Evolutionary conservation across 2,329 filamentous ascomycete species (phyloP), one percentile per base, ranked within the genome.

Genomic region (Tolypocladium tropicale): DNA sequence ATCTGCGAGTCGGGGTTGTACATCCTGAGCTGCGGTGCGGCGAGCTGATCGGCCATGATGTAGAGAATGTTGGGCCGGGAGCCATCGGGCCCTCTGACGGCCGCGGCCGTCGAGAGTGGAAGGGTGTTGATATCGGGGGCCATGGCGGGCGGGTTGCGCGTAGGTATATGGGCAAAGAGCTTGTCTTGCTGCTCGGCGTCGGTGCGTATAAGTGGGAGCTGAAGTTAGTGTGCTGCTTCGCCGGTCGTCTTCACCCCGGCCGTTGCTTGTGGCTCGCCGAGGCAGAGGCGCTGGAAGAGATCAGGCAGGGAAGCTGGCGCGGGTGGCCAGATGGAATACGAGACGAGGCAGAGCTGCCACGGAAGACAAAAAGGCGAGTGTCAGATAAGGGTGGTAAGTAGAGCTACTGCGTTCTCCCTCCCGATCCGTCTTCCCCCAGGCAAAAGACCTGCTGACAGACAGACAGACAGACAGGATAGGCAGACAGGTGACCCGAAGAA

Each of bases 1-100:
- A 96, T 96, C 69, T 89, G 88, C 1, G 91, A 95, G 54, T 87
- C 78, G 50, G 85, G 81, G 72, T 96, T 92, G 77, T 96, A 91
- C 77, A 96, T 93, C 76, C 91, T 93, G 63, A 96, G 83, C 63
- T 92, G 81, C 21, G 92, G 92, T 32, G 92, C 92, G 21, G 92
- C 89, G 70, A 96, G 84, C 76, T 96, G 92, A 74, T 96, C 92
- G 55, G 92, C 92, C 91, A 96, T 96, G 75, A 96, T 95, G 78
- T 94, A 96, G 50, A 76, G 65, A 48, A 76, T 76, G 61, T 76
- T 76, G 59, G 74, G 73, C 60, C 67, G 67, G 56, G 70, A 66
- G 23, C 58, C 61, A 33, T 57, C 56, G 18, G 62, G 57, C n/a
- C 57, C 58, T 55, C 56, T 55, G 30, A 61, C 36, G 53, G 62